These are phyloP conservation scores for Carex parvula DNA, from an alignment of 176 grass and related monocot genomes.

Conservation along the genomic window DNA sequence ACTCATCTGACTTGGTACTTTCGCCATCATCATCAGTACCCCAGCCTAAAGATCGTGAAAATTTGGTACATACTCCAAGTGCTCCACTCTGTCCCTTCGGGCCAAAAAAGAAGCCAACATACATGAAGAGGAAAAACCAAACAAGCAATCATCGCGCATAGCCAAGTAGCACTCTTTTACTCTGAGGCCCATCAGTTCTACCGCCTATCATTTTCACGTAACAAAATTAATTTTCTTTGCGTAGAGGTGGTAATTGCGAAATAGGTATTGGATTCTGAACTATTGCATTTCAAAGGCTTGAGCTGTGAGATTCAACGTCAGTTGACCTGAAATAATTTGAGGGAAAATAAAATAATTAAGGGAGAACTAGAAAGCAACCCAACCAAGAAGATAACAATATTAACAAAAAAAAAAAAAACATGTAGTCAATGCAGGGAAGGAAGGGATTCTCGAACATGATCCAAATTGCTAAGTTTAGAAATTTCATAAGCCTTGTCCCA, in stretches of 20 bases:
- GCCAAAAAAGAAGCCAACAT: constrained; percentile 54
- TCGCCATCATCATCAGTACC: constrained; percentile 46
- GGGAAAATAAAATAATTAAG: constrained; percentile 1
- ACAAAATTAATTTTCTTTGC: constrained; percentile 28
- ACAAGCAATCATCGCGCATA: constrained; percentile 57
- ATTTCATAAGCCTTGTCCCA: constrained; percentile 4
- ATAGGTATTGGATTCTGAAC: neutral
- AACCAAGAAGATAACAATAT: neutral
- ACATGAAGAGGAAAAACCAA: constrained; percentile 84
- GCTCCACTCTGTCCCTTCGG: constrained; percentile 50
- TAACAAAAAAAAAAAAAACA: constrained; percentile 1
- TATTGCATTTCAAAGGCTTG: constrained; percentile 18
- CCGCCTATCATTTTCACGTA: constrained; percentile 57
- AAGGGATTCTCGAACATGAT: neutral
- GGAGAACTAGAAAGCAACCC: neutral
- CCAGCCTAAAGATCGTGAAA: constrained; percentile 76
- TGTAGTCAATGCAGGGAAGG: neutral
- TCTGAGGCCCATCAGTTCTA: constrained; percentile 62
- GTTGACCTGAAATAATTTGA: constrained; percentile 26
- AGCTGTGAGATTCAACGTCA: neutral
- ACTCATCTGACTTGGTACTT: constrained; percentile 54
- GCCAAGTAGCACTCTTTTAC: constrained; percentile 50
- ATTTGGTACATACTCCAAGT: constrained; percentile 74
- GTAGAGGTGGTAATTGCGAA: neutral
- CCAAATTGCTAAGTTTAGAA: constrained; percentile 1